These are phyloP conservation scores for Venturia oleaginea DNA, from an alignment of 2,329 filamentous ascomycete genomes.

Conservation along the genomic window DNA sequence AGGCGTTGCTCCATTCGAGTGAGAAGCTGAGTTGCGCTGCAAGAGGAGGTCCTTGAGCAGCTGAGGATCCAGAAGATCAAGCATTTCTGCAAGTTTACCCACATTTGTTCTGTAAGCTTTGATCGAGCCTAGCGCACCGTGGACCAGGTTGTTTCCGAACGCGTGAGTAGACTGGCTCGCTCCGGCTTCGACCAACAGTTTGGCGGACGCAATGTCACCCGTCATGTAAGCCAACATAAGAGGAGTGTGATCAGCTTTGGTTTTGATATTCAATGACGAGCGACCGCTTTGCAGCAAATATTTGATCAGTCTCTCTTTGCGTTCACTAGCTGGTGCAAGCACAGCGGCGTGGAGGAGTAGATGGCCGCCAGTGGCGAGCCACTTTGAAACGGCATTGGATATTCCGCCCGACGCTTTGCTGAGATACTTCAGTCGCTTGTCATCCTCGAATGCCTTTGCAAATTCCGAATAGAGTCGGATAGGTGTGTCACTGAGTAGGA, in stretches of 20 bases:
- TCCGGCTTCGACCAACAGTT: conserved; percentile 56
- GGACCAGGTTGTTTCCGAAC: conserved; percentile 51
- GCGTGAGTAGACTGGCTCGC: conserved; percentile 62
- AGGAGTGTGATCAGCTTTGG: conserved; percentile 50
- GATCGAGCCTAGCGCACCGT: conserved; percentile 26
- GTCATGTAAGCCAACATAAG: conserved; percentile 56
- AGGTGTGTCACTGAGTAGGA: conserved; percentile 66
- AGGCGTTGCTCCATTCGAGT: conserved; percentile 30
- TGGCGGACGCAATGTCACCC: conserved; percentile 45
- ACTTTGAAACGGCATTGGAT: conserved; percentile 52
- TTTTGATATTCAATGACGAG: conserved; percentile 53
- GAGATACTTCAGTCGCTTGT: conserved; percentile 54
- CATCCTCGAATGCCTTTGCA: conserved; percentile 49
- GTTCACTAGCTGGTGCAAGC: conserved; percentile 25
- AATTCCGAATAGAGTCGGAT: conserved; percentile 61
- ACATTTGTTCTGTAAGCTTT: not conserved
- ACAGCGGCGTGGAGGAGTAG: conserved; percentile 53
- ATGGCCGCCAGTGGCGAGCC: conserved; percentile 45
- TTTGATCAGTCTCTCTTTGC: conserved; percentile 48
- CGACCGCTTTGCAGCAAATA: conserved; percentile 58
- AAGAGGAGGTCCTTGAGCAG: conserved; percentile 50
- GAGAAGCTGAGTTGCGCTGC: conserved; percentile 35
- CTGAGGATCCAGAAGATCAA: conserved; percentile 49
- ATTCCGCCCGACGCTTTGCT: conserved; percentile 52
- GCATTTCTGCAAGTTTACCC: conserved; percentile 29